phyloP scores from a whole-genome alignment of 176 grass and related monocot genomes.

The Rhynchospora tenuis region DNA sequence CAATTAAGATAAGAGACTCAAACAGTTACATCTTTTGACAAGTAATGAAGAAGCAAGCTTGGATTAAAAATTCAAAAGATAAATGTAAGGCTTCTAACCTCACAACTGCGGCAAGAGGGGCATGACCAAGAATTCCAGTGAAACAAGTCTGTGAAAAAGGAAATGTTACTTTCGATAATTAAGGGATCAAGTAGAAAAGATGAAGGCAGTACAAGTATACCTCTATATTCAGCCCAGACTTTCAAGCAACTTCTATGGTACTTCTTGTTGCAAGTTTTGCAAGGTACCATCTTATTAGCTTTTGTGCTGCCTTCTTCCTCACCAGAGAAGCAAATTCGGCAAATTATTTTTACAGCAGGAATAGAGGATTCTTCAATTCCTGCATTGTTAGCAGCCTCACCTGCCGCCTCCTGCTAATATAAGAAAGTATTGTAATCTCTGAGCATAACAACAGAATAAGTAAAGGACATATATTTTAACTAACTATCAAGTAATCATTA shows the following conservation, averaged over 20 bases:
- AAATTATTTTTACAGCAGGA: constrained; percentile 71
- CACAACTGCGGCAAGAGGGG: constrained; percentile 77
- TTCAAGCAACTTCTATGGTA: constrained; percentile 92
- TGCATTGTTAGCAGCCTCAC: neutral
- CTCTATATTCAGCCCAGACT: constrained; percentile 89
- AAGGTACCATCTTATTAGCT: constrained; percentile 93
- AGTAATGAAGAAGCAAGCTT: constrained; percentile 7
- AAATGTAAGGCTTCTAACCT: constrained; percentile 40
- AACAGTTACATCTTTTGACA: neutral
- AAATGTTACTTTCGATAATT: constrained; percentile 16
- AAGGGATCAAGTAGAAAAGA: constrained; percentile 7
- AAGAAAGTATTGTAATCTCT: neutral
- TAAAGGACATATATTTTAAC: neutral
- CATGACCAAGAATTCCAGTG: constrained; percentile 86
- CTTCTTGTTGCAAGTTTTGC: constrained; percentile 89
- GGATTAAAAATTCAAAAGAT: neutral
- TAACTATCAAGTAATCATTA: neutral
- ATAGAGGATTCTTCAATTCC: neutral
- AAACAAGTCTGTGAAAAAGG: constrained; percentile 75
- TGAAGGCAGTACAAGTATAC: constrained; percentile 29
- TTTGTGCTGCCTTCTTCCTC: constrained; percentile 80
- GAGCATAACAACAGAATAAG: neutral
- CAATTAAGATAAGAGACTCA: constrained; percentile 17
- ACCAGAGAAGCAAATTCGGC: constrained; percentile 82
- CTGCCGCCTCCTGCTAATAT: constrained; percentile 15